Conservation (phyloP, 2,329 filamentous ascomycete genomes). For the Paecilomyces sp. region DNA sequence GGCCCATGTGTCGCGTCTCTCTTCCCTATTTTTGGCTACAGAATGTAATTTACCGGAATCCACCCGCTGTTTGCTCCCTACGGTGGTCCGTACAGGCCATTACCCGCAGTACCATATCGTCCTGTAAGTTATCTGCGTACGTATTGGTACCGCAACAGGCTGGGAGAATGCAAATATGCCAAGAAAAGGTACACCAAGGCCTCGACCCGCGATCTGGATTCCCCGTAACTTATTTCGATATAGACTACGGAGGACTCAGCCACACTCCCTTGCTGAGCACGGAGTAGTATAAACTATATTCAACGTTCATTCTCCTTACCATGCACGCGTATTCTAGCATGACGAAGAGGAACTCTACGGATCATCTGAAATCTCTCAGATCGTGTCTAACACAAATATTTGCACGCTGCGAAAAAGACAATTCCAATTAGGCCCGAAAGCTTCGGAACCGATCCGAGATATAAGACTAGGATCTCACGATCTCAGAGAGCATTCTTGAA, state of each 20-base stretch:
- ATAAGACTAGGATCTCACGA: background rate
- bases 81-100: background rate
- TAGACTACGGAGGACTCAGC: background rate
- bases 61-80: background rate
- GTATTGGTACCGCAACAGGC: background rate
- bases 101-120: background rate
- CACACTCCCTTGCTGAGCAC: background rate
- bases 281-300: no score
- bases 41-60: background rate
- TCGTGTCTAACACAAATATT: no score
- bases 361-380: no score
- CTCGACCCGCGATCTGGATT: background rate
- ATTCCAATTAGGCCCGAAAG: no score
- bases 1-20: background rate
- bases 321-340: no score
- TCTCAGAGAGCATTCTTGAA: background rate
- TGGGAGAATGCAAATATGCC: background rate
- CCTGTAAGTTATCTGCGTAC: background rate
- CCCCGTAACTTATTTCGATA: background rate
- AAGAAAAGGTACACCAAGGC: background rate
- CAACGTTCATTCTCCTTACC: no score
- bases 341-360: no score
- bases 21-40: background rate
- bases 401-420: no score
- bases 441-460: no score